Percentiles rank a stretch among this genome's conserved stretches.
Conservation (phyloP, 371 early-diverging fungal genomes). For the Syncephalastrum monosporum region DNA sequence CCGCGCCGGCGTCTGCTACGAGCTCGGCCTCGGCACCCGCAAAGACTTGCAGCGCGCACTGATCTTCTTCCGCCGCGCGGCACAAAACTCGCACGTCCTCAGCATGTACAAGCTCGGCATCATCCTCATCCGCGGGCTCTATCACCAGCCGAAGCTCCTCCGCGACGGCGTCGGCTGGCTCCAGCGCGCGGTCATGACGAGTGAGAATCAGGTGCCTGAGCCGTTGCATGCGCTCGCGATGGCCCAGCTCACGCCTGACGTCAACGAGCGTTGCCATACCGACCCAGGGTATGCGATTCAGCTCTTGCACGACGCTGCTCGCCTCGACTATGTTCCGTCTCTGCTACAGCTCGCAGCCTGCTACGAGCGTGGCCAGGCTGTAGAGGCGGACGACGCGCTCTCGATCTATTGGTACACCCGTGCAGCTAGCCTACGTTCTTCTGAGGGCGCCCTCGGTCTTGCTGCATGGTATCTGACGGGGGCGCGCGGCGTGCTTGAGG, state of each 20-base stretch:
- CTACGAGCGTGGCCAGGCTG: conserved; percentile 89
- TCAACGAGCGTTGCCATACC: conserved; percentile 65
- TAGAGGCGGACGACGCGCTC: conserved; percentile 74
- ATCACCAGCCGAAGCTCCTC: conserved; percentile 66
- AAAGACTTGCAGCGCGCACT: conserved; percentile 80
- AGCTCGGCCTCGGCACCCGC: conserved; percentile 89
- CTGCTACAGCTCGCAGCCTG: conserved; percentile 89
- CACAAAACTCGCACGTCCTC: conserved; percentile 83
- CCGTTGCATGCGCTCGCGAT: conserved; percentile 88
- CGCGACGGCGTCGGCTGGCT: conserved; percentile 93
- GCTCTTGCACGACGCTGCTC: conserved; percentile 84
- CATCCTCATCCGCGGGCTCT: conserved; percentile 77
- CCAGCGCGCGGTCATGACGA: conserved; percentile 69
- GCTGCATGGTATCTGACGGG: conserved; percentile 91
- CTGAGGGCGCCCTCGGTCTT: conserved; percentile 80
- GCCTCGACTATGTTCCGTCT: conserved; percentile 86
- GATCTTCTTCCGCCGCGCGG: conserved; percentile 92
- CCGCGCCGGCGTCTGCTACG: conserved; percentile 93
- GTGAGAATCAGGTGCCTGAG: conserved; percentile 67
- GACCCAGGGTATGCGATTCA: conserved; percentile 87
- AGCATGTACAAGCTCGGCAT: conserved; percentile 97
- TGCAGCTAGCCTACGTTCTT: conserved; percentile 78
- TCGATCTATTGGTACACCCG: conserved; percentile 95
- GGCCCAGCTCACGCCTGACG: conserved; percentile 57
- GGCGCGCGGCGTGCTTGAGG: conserved; percentile 63